These are phyloP conservation scores for Cryptococcus sp. DNA, from an alignment of 1,284 basidiomycete genomes.

Conservation along the genomic window DNA sequence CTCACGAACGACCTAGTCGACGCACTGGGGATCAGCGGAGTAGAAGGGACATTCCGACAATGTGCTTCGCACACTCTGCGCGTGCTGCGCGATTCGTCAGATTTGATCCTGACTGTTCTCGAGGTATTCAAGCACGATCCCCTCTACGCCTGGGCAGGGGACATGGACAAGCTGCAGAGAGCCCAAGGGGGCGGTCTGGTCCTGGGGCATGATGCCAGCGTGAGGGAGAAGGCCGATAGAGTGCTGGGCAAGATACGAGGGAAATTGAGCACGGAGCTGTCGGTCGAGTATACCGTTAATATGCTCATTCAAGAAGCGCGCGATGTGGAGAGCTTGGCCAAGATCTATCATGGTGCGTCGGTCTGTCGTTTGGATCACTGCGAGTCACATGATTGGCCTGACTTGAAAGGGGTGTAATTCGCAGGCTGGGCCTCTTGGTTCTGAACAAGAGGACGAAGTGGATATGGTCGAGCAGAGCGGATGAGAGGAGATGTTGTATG, in stretches of 20 bases:
- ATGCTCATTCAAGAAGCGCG: conserved; percentile 88
- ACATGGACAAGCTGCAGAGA: conserved; percentile 60
- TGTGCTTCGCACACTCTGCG: conserved; percentile 93
- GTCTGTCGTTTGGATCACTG: background rate
- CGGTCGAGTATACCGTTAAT: conserved; percentile 91
- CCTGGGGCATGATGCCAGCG: conserved; percentile 51
- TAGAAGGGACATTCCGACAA: conserved; percentile 90
- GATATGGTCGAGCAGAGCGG: too few species aligned
- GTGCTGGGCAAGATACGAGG: conserved; percentile 74
- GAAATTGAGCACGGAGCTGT: conserved; percentile 81
- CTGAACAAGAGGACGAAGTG: background rate
- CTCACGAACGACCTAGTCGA: conserved; percentile 92
- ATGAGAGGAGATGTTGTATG: too few species aligned
- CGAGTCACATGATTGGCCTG: background rate
- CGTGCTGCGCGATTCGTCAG: conserved; percentile 80
- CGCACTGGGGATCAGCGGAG: conserved; percentile 86
- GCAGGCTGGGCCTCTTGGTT: conserved; percentile 18
- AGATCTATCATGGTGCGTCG: conserved; percentile 68
- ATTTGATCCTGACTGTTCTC: conserved; percentile 88
- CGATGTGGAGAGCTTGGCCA: conserved; percentile 71
- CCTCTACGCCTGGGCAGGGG: conserved; percentile 81
- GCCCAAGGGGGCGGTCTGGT: conserved; percentile 35
- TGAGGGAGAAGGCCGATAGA: conserved; percentile 84
- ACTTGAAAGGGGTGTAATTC: background rate
- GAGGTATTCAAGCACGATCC: conserved; percentile 98